Evolutionary conservation across 257 asterid species (phyloP).

Genomic region (Nicotiana paniculata): DNA sequence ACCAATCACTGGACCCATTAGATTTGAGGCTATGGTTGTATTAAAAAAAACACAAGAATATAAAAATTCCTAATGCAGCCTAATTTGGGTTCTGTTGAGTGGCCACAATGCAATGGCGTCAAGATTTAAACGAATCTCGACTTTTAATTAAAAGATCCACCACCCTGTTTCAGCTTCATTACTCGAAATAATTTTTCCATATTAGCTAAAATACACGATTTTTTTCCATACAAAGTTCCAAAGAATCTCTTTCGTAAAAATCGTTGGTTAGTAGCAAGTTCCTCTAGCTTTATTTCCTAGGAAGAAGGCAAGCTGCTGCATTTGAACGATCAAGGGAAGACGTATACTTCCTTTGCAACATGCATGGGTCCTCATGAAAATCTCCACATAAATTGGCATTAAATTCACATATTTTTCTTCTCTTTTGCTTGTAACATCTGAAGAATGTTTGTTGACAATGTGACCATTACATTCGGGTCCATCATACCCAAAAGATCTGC

Average conservation of each 20-base stretch:
- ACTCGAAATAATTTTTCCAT: neutral
- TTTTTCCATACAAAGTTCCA: neutral
- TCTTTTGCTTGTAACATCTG: neutral
- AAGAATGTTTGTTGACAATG: neutral
- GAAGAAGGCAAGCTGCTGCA: neutral
- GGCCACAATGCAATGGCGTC: neutral
- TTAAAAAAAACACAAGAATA: neutral
- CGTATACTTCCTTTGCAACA: slow-evolving; percentile 3
- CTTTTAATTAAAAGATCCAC: neutral
- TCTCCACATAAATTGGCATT: slow-evolving; percentile 12
- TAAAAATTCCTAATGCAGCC: neutral
- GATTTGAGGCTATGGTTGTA: slow-evolving; percentile 15
- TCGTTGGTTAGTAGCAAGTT: neutral
- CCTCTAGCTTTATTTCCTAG: neutral
- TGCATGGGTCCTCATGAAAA: slow-evolving; percentile 19
- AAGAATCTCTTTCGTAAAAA: neutral
- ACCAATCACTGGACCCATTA: slow-evolving; percentile 9
- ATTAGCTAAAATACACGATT: neutral
- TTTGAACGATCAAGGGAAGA: slow-evolving; percentile 2
- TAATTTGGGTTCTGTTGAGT: neutral
- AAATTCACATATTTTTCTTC: neutral
- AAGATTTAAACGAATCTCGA: neutral
- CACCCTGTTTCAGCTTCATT: neutral
- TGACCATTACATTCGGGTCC: neutral
- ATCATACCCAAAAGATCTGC: slow-evolving; percentile 3